Percentiles rank a stretch among this genome's conserved stretches.
Conservation (phyloP, 108 stramenopile species). For the Nitzschia putrida region DNA sequence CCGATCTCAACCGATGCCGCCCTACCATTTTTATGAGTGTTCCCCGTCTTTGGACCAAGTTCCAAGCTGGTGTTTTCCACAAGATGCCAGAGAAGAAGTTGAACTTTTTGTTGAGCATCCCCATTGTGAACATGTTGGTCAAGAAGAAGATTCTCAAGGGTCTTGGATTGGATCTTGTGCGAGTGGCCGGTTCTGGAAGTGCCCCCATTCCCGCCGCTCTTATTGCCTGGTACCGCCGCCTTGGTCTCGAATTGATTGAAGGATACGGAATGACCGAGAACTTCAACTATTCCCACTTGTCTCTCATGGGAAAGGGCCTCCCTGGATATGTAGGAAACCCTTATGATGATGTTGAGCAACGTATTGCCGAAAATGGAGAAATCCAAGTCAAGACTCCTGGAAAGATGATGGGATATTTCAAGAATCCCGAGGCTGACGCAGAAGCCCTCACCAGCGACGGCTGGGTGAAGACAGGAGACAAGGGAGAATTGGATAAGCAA, state of each 20-base stretch:
- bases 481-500: constrained; percentile 71
- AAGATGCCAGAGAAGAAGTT: constrained; percentile 70
- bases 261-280: constrained; percentile 88
- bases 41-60: constrained; percentile 83
- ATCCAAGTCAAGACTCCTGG: constrained; percentile 80
- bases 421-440: constrained; percentile 81
- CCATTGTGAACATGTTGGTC: constrained; percentile 57
- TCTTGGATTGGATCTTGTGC: constrained; percentile 63
- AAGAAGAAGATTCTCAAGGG: constrained; percentile 74
- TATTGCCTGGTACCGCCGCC: constrained; percentile 61
- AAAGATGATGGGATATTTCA: constrained; percentile 81
- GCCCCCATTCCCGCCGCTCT: constrained; percentile 68
- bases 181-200: constrained; percentile 72
- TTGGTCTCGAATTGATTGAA: constrained; percentile 74
- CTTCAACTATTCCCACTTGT: constrained; percentile 78
- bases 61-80: constrained; percentile 71
- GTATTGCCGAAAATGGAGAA: constrained; percentile 75
- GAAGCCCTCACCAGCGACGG: constrained; percentile 82
- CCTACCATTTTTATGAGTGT: constrained; percentile 78
- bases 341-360: constrained; percentile 63
- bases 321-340: constrained; percentile 75
- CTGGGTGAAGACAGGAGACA: constrained; percentile 87
- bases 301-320: constrained; percentile 44
- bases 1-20: constrained; percentile 67
- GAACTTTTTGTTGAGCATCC: constrained; percentile 59